These are phyloP conservation scores for Malus orientalis DNA, from an alignment of 306 rosid genomes.

Conservation along the genomic window DNA sequence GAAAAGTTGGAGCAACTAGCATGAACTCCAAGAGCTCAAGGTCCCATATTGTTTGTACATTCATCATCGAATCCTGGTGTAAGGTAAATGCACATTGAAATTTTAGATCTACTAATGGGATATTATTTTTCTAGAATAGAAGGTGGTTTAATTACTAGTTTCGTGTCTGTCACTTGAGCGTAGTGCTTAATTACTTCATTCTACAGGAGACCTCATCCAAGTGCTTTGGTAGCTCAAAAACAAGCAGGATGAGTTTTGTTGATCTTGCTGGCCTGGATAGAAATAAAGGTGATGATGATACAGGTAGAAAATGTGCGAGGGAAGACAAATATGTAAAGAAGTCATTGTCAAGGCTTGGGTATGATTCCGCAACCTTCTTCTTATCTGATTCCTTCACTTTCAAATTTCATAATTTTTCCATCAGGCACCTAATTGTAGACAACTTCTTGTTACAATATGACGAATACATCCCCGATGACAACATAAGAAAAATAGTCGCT, in stretches of 20 bases:
- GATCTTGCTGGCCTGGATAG: conserved; percentile 90
- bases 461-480: neutral
- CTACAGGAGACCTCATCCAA: conserved; percentile 64
- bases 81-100: conserved; percentile 50
- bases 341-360: conserved; percentile 89
- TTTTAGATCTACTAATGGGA: neutral
- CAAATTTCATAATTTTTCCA: neutral
- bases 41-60: conserved; percentile 81
- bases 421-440: neutral
- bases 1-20: conserved; percentile 90
- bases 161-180: neutral
- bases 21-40: conserved; percentile 86
- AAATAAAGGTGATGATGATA: conserved; percentile 46
- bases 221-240: conserved; percentile 82
- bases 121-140: neutral
- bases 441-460: neutral
- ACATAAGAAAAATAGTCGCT: neutral
- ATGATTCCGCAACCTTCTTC: conserved; percentile 25
- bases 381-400: neutral
- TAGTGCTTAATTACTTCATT: neutral
- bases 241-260: conserved; percentile 83
- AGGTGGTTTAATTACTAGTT: neutral
- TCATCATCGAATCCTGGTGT: conserved; percentile 83
- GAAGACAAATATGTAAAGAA: conserved; percentile 69
- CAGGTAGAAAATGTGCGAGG: conserved; percentile 46